phyloP scores from a whole-genome alignment of 2,329 filamentous ascomycete species.

The Leptographium wingfieldii region DNA sequence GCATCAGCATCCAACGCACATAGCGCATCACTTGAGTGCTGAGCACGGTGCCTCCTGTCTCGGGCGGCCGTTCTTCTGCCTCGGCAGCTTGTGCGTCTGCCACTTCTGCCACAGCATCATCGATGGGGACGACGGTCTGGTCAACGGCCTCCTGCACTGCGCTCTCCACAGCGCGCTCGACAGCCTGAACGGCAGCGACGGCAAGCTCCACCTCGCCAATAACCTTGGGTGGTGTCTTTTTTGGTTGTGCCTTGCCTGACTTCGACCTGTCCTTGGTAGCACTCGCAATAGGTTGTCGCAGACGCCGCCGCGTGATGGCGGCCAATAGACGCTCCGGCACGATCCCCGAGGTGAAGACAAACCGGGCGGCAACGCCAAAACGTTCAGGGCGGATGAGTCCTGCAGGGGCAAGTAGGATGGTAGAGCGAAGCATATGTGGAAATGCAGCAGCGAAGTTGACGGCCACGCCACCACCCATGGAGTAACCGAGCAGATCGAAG shows the following conservation, averaged over 20 bases:
- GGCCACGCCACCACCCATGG: slow-evolving; percentile 67
- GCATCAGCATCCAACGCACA: slow-evolving; percentile 44
- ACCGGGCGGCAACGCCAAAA: slow-evolving; percentile 35
- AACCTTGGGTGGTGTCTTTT: neutral
- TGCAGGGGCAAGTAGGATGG: slow-evolving; percentile 67
- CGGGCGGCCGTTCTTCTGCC: slow-evolving; percentile 9
- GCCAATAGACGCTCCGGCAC: slow-evolving; percentile 40
- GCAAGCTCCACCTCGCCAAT: neutral
- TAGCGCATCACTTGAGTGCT: slow-evolving; percentile 35
- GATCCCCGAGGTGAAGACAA: slow-evolving; percentile 42
- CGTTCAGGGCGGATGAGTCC: slow-evolving; percentile 53
- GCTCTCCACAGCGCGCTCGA: neutral
- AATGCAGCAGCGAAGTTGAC: slow-evolving; percentile 63
- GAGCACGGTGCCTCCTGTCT: slow-evolving; percentile 18
- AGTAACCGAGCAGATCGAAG: slow-evolving; percentile 66
- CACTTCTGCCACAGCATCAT: slow-evolving; percentile 26
- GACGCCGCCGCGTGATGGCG: slow-evolving; percentile 32
- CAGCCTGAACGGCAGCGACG: neutral
- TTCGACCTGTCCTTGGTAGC: slow-evolving; percentile 7
- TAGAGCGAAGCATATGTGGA: slow-evolving; percentile 51
- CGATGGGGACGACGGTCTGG: neutral
- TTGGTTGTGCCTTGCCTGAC: neutral
- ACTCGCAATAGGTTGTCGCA: slow-evolving; percentile 37
- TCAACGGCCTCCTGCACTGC: neutral
- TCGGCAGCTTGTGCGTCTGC: slow-evolving; percentile 17